Base-by-base conservation (phyloP, 2,329 filamentous ascomycete species). In the Penicillium sp. region DNA sequence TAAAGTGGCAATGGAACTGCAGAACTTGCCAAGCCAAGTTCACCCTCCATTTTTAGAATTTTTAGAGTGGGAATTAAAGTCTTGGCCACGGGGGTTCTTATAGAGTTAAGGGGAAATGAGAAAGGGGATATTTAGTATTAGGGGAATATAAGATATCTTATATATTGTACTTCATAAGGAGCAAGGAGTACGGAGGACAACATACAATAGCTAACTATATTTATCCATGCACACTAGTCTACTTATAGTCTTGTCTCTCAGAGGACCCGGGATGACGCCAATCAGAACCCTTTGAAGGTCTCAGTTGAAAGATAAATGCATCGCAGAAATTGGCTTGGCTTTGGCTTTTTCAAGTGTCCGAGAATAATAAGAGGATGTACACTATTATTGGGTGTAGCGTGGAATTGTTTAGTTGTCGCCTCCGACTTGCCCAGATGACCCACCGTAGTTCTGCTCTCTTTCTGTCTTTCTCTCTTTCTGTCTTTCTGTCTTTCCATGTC, bases 181-280 rank as follows among this genome's bases (percentile, higher is more conserved):
- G 22, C 7, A 24, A 6, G 22, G 22, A 17, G 17, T 17, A 17
- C 17, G 17, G 17, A 17, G 17, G 17, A 17, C 17, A 17, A 17
- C 17, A 17, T 17, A 17, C 17, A 17, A 17, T 17, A 17, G 17
- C 17, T 17, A 17, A 17, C 17, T 35, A 28, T 33, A 32, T 34
- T 29, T 48, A 48, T 40, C 37, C n/a, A 33, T n/a, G 4, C 19
- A 17, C 31, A 35, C 42, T 45, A 49, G 40, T 45, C 46, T 37
- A 48, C 46, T 48, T 37, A 44, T 43, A 48, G 46, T 44, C 17
- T 41, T 49, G 42, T 43, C 47, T 45, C 47, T 49, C n/a, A 49
- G 26, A 32, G 17, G 32, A 33, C 28, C 34, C 9, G 9, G n/a
- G 46, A 39, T 38, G 33, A 44, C 40, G 13, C 39, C 39, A 34